Evolutionary conservation across 1,284 basidiomycete genomes (phyloP).

Genomic region (Trichosporon coremiiforme): DNA sequence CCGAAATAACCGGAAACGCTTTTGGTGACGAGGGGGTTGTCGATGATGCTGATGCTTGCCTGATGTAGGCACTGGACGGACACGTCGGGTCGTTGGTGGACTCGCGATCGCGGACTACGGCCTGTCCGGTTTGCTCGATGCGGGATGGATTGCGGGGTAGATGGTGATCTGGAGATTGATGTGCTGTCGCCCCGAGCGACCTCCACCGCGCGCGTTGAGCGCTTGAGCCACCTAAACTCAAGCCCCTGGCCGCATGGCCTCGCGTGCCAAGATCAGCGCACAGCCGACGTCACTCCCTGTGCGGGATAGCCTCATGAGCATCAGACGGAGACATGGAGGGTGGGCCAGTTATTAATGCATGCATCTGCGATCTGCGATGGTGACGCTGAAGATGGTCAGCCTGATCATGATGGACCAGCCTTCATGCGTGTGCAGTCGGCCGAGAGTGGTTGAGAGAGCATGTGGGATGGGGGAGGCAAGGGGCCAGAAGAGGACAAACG

Average conservation of each 20-base stretch:
- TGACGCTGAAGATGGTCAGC: too few species aligned
- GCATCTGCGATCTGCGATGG: not conserved
- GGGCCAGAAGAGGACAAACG: too few species aligned
- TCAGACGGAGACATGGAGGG: not conserved
- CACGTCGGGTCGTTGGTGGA: not conserved
- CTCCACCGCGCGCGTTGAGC: constrained; percentile 11
- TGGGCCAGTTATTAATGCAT: not conserved
- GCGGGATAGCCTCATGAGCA: not conserved
- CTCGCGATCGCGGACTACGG: not conserved
- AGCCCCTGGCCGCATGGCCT: not conserved
- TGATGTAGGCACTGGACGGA: not conserved
- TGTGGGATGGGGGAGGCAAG: not conserved
- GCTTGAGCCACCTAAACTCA: not conserved
- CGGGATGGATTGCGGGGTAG: constrained; percentile 15
- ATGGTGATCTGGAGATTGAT: constrained; percentile 12
- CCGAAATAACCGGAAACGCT: not conserved
- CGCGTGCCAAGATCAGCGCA: constrained; percentile 5
- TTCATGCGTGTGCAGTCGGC: not conserved
- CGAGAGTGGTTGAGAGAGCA: not conserved
- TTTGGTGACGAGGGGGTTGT: not conserved
- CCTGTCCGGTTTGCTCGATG: not conserved
- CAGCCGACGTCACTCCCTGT: not conserved
- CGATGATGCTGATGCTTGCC: not conserved
- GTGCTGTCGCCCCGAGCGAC: constrained; percentile 6
- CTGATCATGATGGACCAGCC: not conserved